Conservation (phyloP, 2,329 filamentous ascomycete genomes). For the Colletotrichum sp. region DNA sequence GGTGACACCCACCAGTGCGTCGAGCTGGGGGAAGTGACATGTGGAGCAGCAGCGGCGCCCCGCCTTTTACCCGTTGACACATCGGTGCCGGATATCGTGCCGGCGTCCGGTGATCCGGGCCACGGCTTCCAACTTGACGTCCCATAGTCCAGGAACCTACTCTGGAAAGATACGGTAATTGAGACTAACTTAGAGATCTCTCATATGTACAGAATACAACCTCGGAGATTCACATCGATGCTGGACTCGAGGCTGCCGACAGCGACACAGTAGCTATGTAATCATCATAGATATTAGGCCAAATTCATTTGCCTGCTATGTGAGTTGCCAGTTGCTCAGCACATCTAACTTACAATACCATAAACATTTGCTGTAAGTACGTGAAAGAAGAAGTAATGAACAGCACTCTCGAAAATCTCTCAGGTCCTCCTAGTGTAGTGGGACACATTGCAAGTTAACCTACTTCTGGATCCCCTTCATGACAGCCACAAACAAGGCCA, state of each 20-base stretch:
- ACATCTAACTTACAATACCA: too few relatives aligned
- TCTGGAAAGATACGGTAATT: too few relatives aligned
- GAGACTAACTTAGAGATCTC: too few relatives aligned
- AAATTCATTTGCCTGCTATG: background rate
- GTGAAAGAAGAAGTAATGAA: background rate
- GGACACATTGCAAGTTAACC: background rate
- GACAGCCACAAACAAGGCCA: background rate
- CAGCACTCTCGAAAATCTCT: background rate
- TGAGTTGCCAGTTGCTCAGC: background rate
- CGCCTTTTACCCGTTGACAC: background rate
- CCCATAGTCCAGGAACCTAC: rapidly evolving
- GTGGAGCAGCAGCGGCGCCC: background rate
- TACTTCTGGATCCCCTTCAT: background rate
- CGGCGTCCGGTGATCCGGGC: background rate
- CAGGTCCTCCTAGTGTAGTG: too few relatives aligned
- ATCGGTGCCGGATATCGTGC: background rate
- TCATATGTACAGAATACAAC: too few relatives aligned
- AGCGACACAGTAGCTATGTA: rapidly evolving
- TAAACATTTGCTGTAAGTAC: background rate
- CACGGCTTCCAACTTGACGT: background rate
- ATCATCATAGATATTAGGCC: too few relatives aligned
- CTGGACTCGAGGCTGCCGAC: background rate
- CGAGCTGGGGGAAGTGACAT: background rate
- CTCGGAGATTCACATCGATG: background rate
- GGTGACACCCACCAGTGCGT: rapidly evolving